Conservation (phyloP, 2,329 filamentous ascomycete species). For the Rasamsonia emersonii region DNA sequence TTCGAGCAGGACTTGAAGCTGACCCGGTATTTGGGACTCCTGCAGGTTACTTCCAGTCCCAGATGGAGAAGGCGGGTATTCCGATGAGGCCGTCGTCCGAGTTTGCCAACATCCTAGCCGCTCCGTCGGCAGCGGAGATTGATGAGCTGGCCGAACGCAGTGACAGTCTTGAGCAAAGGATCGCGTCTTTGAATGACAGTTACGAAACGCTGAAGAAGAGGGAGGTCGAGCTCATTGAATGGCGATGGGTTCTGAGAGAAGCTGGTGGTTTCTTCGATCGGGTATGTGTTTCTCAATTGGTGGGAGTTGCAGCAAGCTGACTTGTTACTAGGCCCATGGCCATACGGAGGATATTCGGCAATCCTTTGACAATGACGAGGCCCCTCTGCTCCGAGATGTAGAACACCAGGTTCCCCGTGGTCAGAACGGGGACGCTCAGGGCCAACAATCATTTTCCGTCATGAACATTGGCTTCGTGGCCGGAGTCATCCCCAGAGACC, state of each 20-base stretch:
- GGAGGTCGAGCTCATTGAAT: constrained; percentile 93
- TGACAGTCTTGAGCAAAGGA: constrained; percentile 83
- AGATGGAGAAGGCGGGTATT: constrained; percentile 91
- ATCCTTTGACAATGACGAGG: constrained; percentile 79
- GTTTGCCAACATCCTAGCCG: constrained; percentile 75
- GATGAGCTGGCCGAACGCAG: constrained; percentile 90
- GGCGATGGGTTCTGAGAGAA: constrained; percentile 95
- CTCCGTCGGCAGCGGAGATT: constrained; percentile 87
- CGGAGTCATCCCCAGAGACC: constrained; percentile 86
- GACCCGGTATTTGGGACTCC: constrained; percentile 7
- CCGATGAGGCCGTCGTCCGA: constrained; percentile 83
- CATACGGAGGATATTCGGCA: constrained; percentile 94
- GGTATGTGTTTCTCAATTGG: constrained; percentile 19
- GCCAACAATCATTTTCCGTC: constrained; percentile 80
- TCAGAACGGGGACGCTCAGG: constrained; percentile 55
- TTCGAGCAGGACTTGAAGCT: not conserved
- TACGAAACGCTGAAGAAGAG: constrained; percentile 98
- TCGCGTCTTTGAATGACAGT: constrained; percentile 89
- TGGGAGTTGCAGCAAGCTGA: constrained; percentile 1
- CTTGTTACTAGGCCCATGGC: constrained; percentile 60
- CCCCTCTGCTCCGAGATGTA: constrained; percentile 83
- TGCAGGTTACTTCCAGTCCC: constrained; percentile 79
- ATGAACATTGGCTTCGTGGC: constrained; percentile 99
- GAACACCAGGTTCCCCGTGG: constrained; percentile 63
- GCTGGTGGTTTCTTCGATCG: constrained; percentile 96